Base-by-base conservation (phyloP, 176 grass and related monocot genomes). In the Dendrocalamus sinicus region DNA sequence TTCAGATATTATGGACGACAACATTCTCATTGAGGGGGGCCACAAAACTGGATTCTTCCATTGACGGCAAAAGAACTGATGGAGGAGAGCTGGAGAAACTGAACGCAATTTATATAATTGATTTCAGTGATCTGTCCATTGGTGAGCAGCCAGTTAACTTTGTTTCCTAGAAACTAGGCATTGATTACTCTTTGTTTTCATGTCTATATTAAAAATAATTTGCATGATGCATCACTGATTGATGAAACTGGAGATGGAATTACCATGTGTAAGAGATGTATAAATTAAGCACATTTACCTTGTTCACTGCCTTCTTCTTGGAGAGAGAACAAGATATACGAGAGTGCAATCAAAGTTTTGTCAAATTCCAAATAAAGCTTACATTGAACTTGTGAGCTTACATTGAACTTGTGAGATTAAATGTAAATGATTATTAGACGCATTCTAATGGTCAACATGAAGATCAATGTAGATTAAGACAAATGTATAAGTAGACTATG, bases 1-100 rank as follows among this genome's bases (percentile, higher is more conserved):
- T 89, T 98, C 96, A 82, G 96, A 98, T 86, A 92, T 95, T 63
- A 98, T 98, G 96, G 96, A 98, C 8, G 96, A 98, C 78, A 95
- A 95, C 90, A 95, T 98, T 89, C 88, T 90, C 74, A 92, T 95
- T 68, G 85, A 89, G 80, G 46, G 46, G 58, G 60, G 65, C 70
- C 88, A 65, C 69, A 58, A 40, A 86, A 75, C 13, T 63, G 66
- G 52, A 62, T 85, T 75, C 77, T 65, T 68, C 73, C 48, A 45
- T 23, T 89, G 88, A 89, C 53, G 71, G 41, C 43, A 52, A 86
- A 88, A 62, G 52, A 77, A 70, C 17, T 90, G 57, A 39, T 52
- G 74, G 76, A 48, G 44, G 61, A 81, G 78, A 86, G 47, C 67
- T 57, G 15, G 68, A 85, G 14, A 92, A 92, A 62, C 86, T 92